phyloP scores from a whole-genome alignment of 805 yeast genomes.

The Lipomyces spencermartinsiae region DNA sequence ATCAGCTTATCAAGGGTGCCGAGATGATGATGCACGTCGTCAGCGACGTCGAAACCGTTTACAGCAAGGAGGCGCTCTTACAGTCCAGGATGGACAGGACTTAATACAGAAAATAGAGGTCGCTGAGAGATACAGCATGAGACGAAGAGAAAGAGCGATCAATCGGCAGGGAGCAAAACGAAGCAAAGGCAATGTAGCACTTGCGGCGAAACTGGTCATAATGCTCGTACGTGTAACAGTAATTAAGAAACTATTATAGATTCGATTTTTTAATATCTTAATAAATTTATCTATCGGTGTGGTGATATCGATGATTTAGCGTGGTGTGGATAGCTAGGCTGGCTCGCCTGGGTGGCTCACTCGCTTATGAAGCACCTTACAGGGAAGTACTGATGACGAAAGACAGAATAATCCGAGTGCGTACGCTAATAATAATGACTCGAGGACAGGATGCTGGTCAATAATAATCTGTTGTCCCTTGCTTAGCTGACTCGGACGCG shows the following conservation, averaged over 20 bases:
- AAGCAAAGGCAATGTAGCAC: conserved; percentile 1
- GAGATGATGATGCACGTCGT: not conserved
- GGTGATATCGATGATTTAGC: conserved; percentile 1
- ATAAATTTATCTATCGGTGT: conserved; percentile 1
- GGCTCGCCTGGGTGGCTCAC: not conserved
- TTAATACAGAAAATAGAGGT: not conserved
- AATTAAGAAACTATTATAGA: not conserved
- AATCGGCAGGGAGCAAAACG: not conserved
- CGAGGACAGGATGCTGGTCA: too few relatives aligned
- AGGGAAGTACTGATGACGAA: too few relatives aligned
- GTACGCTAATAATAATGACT: too few relatives aligned
- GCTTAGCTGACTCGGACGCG: too few relatives aligned
- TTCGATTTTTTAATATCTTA: not conserved
- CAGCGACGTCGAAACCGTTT: conserved; percentile 1
- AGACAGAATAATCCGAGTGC: too few relatives aligned
- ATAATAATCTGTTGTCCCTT: too few relatives aligned
- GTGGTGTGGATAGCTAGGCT: not conserved
- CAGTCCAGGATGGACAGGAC: not conserved
- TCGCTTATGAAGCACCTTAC: too few relatives aligned
- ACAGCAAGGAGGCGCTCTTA: not conserved
- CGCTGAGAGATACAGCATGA: not conserved
- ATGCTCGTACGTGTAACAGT: not conserved
- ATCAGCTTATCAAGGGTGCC: too few relatives aligned
- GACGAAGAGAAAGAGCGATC: not conserved
- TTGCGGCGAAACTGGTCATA: conserved; percentile 4